These are phyloP conservation scores for Neurospora africana DNA, from an alignment of 495 filamentous ascomycete genomes.

Conservation along the genomic window DNA sequence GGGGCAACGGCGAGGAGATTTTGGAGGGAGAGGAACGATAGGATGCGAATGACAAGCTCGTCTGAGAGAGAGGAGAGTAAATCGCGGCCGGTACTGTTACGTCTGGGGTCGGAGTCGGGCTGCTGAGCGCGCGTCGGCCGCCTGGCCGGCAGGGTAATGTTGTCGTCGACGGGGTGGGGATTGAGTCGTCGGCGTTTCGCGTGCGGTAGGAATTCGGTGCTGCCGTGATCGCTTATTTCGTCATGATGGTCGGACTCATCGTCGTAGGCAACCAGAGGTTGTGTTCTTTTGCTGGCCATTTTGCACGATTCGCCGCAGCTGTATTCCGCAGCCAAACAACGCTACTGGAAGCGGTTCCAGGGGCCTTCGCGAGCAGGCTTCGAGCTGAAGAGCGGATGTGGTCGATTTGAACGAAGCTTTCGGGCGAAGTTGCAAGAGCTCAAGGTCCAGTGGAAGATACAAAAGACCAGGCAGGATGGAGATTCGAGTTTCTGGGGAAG, in stretches of 20 bases:
- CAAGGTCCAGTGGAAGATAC: neutral
- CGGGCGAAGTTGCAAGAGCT: neutral
- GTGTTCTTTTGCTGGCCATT: neutral
- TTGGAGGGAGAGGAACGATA: constrained; percentile 60
- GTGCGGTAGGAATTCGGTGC: neutral
- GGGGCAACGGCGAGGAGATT: constrained; percentile 65
- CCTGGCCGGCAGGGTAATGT: neutral
- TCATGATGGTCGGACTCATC: neutral
- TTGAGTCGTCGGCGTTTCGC: neutral
- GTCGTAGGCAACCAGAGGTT: neutral
- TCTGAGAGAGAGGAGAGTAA: constrained; percentile 58
- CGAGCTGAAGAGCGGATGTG: neutral
- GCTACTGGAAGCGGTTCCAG: neutral
- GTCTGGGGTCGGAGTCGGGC: neutral
- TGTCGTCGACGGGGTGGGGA: neutral
- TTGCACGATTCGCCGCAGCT: neutral
- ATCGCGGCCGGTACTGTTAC: constrained; percentile 16
- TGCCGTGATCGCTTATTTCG: neutral
- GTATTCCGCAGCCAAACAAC: neutral
- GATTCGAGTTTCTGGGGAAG: neutral
- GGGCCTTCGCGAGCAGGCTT: neutral
- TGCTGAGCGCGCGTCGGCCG: neutral
- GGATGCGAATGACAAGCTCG: constrained; percentile 77
- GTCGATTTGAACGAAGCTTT: neutral
- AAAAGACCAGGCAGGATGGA: neutral